Evolutionary conservation across 345 rosid genomes (phyloP), one percentile per base, ranked within the genome.

Genomic region (Aurinia saxatilis): DNA sequence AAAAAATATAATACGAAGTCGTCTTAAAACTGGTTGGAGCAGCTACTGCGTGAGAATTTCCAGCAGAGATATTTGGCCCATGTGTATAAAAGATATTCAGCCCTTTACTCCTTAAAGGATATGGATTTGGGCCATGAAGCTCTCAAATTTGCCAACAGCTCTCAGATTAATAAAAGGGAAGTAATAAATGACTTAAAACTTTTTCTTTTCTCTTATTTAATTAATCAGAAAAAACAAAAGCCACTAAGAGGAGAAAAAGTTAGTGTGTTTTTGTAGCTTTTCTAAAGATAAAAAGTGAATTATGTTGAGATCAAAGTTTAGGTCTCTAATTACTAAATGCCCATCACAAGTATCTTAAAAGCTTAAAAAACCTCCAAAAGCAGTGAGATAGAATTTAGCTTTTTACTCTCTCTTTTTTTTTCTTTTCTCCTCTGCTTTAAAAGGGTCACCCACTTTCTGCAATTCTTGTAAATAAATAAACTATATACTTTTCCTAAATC

Each of bases 391-490:
- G 74, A 70, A 69, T 61, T 63, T 54, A 63, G 65, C 70, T 63
- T 63, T 71, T 54, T 47, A 42, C 50, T 25, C 53, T 42, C 29
- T 45, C 10, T 17, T 14, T 47, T 42, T 53, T 56, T 15, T 47
- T 47, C 42, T 53, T 56, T 21, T 47, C 55, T 38, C 70, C 36
- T 50, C 42, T 65, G 70, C 71, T 50, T 79, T 85, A 80, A 85
- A 85, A 81, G 91, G 81, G 75, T 75, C 82, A 78, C 85, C 81
- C 84, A 79, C 91, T 85, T 85, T 85, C 86, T 79, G 84, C 84
- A 74, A 67, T 74, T 71, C 56, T 66, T 74, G 57, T 71, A 67
- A 44, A 42, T 55, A 69, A 68, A 40, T 71, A 25, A 40, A 40
- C 39, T 49, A 8, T 61, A 29, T 60, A 40, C 58, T 56, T 75